Base-by-base conservation (phyloP, 768 basidiomycete species). In the Serendipita sp. region DNA sequence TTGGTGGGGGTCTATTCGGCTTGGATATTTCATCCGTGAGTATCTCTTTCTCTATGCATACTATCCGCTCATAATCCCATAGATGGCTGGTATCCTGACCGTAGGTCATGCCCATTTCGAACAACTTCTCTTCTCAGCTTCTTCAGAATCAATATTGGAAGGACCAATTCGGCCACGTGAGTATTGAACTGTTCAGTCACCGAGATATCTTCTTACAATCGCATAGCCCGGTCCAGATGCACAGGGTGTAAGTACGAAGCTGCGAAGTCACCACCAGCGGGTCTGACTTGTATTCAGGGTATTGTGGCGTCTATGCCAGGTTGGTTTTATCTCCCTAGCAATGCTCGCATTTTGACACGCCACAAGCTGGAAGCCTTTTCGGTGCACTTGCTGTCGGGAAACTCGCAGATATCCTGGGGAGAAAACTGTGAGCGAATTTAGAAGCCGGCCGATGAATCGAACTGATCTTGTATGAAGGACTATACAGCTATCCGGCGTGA, bases 301-400 rank as follows among this genome's bases (percentile, higher is more conserved):
- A 64, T 88, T 48, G 82, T 85, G n/a, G 86, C 86, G 2, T 72
- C 85, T 42, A 88, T 88, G 85, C 86, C 86, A 17, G 85, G 84
- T 2, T 86, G 62, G 45, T 7, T n/a, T 17, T 48, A 7, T 20
- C 34, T 38, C 14, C 34, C 14, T 14, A 38, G 34, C 5, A 38
- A 14, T 7, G 34, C 34, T 42, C 7, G 45, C 9, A 9, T 5
- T 9, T 28, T 48, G n/a, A 20, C n/a, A 48, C 45, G n/a, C 45
- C 45, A n/a, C 45, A 13, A 48, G 83, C 43, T 86, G 85, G 53
- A 24, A 58, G 53, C 22, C 76, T 88, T 56, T 63, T 82, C 33
- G 86, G 86, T 20, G 78, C 86, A 2, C 78, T 87, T 30, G 70
- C 78, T 17, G 85, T 86, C 20, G 80, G 80, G 2, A 73, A 77